These are phyloP conservation scores for Selaginella tamariscina DNA, from an alignment of 75 land plant genomes.

Conservation along the genomic window DNA sequence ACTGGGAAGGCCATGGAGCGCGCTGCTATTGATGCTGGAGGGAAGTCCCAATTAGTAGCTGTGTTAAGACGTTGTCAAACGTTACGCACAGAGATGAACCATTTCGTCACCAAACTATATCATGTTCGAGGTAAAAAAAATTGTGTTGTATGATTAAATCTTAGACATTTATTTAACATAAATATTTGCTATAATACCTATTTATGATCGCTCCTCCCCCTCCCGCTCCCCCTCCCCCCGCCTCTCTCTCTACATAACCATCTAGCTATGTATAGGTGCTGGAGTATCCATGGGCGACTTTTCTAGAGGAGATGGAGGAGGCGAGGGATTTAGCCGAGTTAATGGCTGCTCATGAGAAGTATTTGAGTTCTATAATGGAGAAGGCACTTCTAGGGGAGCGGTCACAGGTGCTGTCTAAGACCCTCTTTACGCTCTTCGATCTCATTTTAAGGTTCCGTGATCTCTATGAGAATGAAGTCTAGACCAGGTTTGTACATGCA, in stretches of 20 bases:
- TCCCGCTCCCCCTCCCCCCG: no score
- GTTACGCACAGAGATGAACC: slow-evolving; percentile 95
- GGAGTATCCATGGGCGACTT: slow-evolving; percentile 91
- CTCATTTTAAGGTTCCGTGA: slow-evolving; percentile 74
- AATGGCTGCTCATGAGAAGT: slow-evolving; percentile 92
- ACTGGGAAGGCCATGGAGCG: slow-evolving; percentile 46
- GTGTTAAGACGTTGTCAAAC: slow-evolving; percentile 81
- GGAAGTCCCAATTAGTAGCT: slow-evolving; percentile 49
- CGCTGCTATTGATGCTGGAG: slow-evolving; percentile 36
- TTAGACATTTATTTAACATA: no score
- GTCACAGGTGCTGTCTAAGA: slow-evolving; percentile 55
- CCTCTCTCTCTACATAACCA: no score
- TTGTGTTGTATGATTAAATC: no score
- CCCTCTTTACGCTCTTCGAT: slow-evolving; percentile 72
- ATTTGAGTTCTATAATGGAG: slow-evolving; percentile 76
- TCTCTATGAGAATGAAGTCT: slow-evolving; percentile 79
- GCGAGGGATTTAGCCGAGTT: slow-evolving; percentile 86
- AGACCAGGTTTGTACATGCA: no score
- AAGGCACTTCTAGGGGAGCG: slow-evolving; percentile 90
- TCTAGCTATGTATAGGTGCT: no score
- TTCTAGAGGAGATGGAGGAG: slow-evolving; percentile 82
- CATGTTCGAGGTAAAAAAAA: no score
- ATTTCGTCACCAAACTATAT: slow-evolving; percentile 94
- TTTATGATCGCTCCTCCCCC: slow-evolving; percentile 99
- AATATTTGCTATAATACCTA: no score